Evolutionary conservation across 2,329 filamentous ascomycete species (phyloP).

Genomic region (Cryoendolithus antarcticus): DNA sequence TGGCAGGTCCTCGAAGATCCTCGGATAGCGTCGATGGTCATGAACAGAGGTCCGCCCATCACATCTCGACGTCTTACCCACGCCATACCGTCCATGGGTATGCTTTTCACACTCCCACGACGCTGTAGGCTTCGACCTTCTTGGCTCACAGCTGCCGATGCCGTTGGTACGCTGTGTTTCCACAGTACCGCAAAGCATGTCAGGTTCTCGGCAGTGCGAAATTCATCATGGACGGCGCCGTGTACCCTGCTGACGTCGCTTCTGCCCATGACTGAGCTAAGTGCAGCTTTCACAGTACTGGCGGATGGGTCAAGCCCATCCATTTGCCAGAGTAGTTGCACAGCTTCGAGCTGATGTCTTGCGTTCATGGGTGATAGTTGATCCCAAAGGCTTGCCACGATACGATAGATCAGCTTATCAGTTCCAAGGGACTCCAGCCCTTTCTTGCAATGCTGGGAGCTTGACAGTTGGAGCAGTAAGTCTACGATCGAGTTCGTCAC

Average conservation of each 20-base stretch:
- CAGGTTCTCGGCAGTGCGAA: constrained; percentile 39
- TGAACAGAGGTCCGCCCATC: constrained; percentile 66
- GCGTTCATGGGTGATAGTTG: constrained; percentile 72
- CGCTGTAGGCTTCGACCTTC: constrained; percentile 6
- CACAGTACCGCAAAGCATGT: constrained; percentile 65
- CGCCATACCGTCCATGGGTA: constrained; percentile 33
- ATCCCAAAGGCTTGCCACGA: constrained; percentile 9
- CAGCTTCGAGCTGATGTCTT: constrained; percentile 89
- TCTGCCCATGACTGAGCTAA: constrained; percentile 7
- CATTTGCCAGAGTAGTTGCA: constrained; percentile 73
- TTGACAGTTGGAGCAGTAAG: too few relatives aligned
- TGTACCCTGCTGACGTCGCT: background rate
- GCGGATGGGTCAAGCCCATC: constrained; percentile 35
- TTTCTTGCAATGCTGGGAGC: background rate
- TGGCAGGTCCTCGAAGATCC: too few relatives aligned
- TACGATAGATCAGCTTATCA: background rate
- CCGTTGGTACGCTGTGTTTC: constrained; percentile 51
- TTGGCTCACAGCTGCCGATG: constrained; percentile 10
- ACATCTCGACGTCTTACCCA: constrained; percentile 43
- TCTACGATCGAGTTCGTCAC: too few relatives aligned
- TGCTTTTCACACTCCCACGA: constrained; percentile 10
- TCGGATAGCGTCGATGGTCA: constrained; percentile 23
- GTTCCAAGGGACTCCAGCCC: constrained; percentile 1
- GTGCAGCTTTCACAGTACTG: constrained; percentile 10
- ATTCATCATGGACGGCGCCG: too few relatives aligned